These are phyloP conservation scores for Gentiana straminea DNA, from an alignment of 257 asterid species.

Conservation along the genomic window DNA sequence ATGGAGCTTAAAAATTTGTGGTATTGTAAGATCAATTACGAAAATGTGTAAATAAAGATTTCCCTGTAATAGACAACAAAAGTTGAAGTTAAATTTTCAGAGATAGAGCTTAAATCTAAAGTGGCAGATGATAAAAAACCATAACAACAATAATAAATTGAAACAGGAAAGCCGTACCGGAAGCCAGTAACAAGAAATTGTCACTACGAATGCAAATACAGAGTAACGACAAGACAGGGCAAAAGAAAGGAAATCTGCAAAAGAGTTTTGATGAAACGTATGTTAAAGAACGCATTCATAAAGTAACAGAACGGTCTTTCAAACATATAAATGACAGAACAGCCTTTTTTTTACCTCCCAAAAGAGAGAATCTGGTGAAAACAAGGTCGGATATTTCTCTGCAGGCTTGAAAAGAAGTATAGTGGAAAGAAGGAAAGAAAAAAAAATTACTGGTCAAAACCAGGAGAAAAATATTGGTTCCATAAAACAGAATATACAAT, in stretches of 20 bases:
- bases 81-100: no score
- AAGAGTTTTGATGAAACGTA: constrained; percentile 1
- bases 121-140: no score
- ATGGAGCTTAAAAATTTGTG: no score
- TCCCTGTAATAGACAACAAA: no score
- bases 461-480: neutral
- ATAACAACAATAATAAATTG: neutral
- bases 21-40: no score
- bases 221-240: constrained; percentile 79
- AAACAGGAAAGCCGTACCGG: constrained; percentile 43
- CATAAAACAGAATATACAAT: constrained; percentile 50
- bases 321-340: neutral
- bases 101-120: no score
- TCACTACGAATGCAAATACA: constrained; percentile 42
- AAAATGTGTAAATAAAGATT: no score
- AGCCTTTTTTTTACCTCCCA: constrained; percentile 65
- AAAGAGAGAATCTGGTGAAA: constrained; percentile 52
- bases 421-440: neutral
- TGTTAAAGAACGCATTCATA: neutral
- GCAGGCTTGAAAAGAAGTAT: constrained; percentile 66
- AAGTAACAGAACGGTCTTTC: neutral
- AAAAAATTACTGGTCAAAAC: neutral
- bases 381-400: constrained; percentile 62
- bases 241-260: constrained; percentile 78
- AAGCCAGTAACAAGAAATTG: constrained; percentile 46